Evolutionary conservation across 768 basidiomycete species (phyloP).

Genomic region (Xerocomus brunneocitrinus): DNA sequence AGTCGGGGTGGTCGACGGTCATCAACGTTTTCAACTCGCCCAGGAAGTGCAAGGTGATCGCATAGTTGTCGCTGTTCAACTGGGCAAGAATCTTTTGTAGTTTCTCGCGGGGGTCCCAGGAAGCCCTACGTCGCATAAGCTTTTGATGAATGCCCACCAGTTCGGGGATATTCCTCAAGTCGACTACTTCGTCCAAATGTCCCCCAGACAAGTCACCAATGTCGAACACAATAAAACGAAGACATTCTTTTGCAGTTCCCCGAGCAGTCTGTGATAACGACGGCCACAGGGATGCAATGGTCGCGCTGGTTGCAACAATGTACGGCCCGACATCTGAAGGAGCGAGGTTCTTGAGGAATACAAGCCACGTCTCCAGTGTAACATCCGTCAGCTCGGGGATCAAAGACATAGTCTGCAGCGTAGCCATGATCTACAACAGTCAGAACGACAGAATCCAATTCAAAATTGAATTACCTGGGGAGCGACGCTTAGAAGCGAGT

Average conservation of each 20-base stretch:
- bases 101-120: constrained; percentile 49
- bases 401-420: constrained; percentile 83
- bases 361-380: constrained; percentile 75
- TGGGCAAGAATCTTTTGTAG: constrained; percentile 71
- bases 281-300: constrained; percentile 75
- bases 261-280: constrained; percentile 51
- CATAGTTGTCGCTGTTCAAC: constrained; percentile 71
- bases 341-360: constrained; percentile 65
- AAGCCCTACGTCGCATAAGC: constrained; percentile 42
- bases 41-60: constrained; percentile 69
- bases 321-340: constrained; percentile 74
- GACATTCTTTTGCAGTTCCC: constrained; percentile 49
- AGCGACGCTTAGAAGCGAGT: constrained; percentile 67
- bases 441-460: constrained; percentile 4
- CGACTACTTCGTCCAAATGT: constrained; percentile 74
- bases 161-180: constrained; percentile 68
- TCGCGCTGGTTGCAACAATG: constrained; percentile 82
- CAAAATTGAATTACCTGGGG: constrained; percentile 64
- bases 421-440: constrained; percentile 81
- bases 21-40: constrained; percentile 72
- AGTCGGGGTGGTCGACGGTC: constrained; percentile 41
- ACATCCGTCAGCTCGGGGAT: constrained; percentile 72
- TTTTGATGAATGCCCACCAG: constrained; percentile 41
- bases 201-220: constrained; percentile 49
- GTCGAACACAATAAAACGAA: constrained; percentile 68